Evolutionary conservation across 768 basidiomycete species (phyloP).

Genomic region (Kwoniella bestiolae): DNA sequence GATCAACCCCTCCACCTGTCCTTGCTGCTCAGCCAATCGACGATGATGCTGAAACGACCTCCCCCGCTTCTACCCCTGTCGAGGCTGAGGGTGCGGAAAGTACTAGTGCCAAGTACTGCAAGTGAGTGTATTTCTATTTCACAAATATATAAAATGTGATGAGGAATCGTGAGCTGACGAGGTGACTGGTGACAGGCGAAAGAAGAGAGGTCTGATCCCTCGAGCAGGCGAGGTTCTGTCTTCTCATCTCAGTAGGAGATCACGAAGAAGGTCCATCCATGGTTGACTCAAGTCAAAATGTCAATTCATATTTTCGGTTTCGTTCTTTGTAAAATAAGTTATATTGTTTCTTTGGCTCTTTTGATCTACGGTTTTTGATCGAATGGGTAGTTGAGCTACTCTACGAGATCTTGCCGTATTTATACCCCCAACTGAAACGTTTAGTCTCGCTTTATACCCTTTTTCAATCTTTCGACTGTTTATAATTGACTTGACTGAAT

Average conservation of each 20-base stretch:
- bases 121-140: constrained; percentile 5
- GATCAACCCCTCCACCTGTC: background rate
- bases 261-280: constrained; percentile 1
- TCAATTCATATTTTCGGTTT: too few species aligned
- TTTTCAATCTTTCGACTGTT: too few species aligned
- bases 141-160: background rate
- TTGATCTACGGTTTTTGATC: too few species aligned
- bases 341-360: too few species aligned
- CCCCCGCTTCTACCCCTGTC: background rate
- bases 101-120: constrained; percentile 8
- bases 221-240: constrained; percentile 1
- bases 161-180: background rate
- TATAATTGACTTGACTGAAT: too few species aligned
- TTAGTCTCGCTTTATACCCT: too few species aligned
- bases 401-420: too few species aligned
- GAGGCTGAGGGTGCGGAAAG: background rate
- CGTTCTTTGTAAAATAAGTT: too few species aligned
- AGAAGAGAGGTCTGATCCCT: constrained; percentile 16
- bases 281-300: too few species aligned
- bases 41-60: background rate
- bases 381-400: too few species aligned
- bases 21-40: background rate
- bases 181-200: background rate
- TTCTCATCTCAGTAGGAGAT: constrained; percentile 7
- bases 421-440: too few species aligned